Evolutionary conservation across 169 alveolate species (phyloP), one percentile per base, ranked within the genome.

Genomic region (Cryptosporidium sp.): DNA sequence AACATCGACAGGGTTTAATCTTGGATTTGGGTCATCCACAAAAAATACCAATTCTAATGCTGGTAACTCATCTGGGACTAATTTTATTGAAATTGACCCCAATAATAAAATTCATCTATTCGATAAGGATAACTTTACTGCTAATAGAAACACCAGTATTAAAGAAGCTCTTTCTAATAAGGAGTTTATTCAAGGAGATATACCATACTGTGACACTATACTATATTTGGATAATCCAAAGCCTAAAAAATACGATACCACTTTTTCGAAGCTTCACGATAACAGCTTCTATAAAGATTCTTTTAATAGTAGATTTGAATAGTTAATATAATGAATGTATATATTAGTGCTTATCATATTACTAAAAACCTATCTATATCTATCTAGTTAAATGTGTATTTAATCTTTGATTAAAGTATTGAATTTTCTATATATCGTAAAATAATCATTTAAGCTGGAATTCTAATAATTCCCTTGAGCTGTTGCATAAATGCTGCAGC

Each of bases 401-500:
- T 23, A 18, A 16, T n/a, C 62, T 21, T 56, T 31, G 2, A 67
- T 33, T 61, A 67, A 21, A 35, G 52, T n/a, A 67, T 21, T 4
- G 31, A 3, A n/a, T 67, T 33, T 67, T 21, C 73, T 67, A 67
- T 0, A 14, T 33, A 33, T 21, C 73, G 16, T 9, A 26, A 8
- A 69, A 6, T 3, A 35, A 3, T 0, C 35, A 23, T 39, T 37
- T 23, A 70, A 23, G 58, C 29, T 23, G 86, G 86, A 10, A 80
- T 61, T 16, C 60, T 65, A 18, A 80, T 62, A n/a, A 80, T 48
- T 23, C 89, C 89, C 51, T 80, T 80, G 6, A 80, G 75, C 52
- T 80, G 89, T 29, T 80, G 89, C 89, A 80, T 80, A 48, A 80
- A 80, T 2, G 89, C 89, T 10, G 89, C 29, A 2, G 89, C 89